Percentiles rank a stretch among this genome's conserved stretches.
Evolutionary conservation across 257 asterid genomes (phyloP).

Genomic region (Eucommia ulmoides): DNA sequence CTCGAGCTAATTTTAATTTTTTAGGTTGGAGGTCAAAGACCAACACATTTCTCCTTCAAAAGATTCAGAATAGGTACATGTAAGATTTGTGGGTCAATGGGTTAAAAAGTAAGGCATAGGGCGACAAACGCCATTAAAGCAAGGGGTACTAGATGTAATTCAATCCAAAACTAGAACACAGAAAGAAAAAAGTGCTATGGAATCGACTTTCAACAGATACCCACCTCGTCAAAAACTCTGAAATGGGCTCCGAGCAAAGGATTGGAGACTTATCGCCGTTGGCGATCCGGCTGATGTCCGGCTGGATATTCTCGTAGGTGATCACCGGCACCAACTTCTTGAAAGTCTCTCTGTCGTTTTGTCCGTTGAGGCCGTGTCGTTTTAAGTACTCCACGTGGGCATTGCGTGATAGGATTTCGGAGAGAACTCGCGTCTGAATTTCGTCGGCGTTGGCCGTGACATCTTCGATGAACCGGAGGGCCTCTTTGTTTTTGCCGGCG

Average conservation of each 20-base stretch:
- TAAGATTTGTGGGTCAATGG: no score
- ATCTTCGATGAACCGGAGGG: conserved; percentile 23
- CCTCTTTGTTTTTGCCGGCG: conserved; percentile 11
- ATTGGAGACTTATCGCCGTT: conserved; percentile 23
- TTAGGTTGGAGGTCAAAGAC: no score
- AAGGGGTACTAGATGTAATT: no score
- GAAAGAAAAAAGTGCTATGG: no score
- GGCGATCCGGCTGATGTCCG: conserved; percentile 20
- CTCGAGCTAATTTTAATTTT: no score
- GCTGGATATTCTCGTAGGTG: conserved; percentile 18
- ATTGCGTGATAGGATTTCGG: conserved; percentile 21
- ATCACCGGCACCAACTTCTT: conserved; percentile 15
- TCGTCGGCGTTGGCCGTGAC: conserved; percentile 17
- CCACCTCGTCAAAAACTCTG: conserved; percentile 26
- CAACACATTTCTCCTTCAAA: no score
- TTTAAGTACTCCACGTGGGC: conserved; percentile 18
- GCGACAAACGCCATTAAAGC: no score
- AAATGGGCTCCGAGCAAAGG: conserved; percentile 19
- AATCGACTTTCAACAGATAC: no score
- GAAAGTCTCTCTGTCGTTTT: conserved; percentile 12
- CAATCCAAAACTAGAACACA: no score
- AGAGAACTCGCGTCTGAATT: conserved; percentile 16
- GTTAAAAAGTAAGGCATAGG: no score
- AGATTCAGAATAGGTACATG: no score
- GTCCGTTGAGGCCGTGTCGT: conserved; percentile 17